Base-by-base conservation (phyloP, 208 protist genomes). In the Porcisia hertigi region DNA sequence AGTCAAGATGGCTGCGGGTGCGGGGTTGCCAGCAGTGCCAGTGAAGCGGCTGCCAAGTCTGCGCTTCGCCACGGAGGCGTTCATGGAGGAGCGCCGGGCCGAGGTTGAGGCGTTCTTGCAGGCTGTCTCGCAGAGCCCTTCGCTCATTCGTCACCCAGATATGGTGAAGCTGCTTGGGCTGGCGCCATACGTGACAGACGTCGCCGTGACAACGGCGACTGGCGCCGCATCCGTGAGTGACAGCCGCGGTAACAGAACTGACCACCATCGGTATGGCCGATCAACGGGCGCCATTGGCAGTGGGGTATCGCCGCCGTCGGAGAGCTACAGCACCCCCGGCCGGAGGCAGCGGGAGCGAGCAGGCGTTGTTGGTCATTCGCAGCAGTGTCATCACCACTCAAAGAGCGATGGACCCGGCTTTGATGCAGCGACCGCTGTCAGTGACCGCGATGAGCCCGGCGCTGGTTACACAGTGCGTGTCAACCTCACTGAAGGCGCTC, bases 1-100 rank as follows among this genome's bases (percentile, higher is more conserved):
- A 23, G 79, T 89, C 49, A 86, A 86, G 76, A 0, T 25, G 43
- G 52, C 82, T 20, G 79, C 76, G 1, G 85, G 70, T 18, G 71
- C 34, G 4, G 73, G 41, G 30, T 52, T 86, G 14, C 89, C 86
- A 0, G 47, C 69, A 7, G 34, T 87, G 41, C 86, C 89, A 12
- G 39, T 52, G 20, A 83, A 75, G 63, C 76, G 86, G 9, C 49
- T 93, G 54, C 86, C 86, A 9, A 88, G 81, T 58, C 45, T 84
- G 43, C 80, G 89, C 57, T 81, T 90, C 36, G 89, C 88, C 7
- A 86, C 86, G 0, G 84, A 87, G 25, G 74, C 58, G n/a, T 93
- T 88, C 80, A 76, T 83, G 36, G 85, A 87, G 70, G 85, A 89
- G 75, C 85, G 86, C 3, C 85, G 85, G 8, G 60, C 9, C 0